A percentile compares a stretch with the other conserved stretches of the same genome.
Conservation (phyloP, 208 protist genomes). For the Acanthamoeba healyi region DNA sequence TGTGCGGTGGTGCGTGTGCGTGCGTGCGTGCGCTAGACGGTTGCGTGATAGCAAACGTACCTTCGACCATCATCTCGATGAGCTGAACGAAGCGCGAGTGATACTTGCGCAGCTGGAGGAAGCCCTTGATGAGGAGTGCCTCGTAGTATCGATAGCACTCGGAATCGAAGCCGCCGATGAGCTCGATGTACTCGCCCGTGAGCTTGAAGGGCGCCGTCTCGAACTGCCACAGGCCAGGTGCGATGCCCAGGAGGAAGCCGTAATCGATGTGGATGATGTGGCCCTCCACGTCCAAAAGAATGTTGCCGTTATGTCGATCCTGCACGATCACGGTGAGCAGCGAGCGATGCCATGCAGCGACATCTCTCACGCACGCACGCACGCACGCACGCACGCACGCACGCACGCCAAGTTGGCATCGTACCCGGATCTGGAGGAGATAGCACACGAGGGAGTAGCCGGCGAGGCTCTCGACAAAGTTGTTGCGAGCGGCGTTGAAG, state of each 20-base stretch:
- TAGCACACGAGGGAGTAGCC: constrained; percentile 77
- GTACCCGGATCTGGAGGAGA: constrained; percentile 69
- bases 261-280: constrained; percentile 87
- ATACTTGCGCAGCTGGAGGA: constrained; percentile 55
- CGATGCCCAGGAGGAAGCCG: constrained; percentile 82
- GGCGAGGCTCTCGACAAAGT: constrained; percentile 74
- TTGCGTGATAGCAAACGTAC: neutral
- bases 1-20: neutral
- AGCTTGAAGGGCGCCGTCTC: constrained; percentile 79
- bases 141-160: constrained; percentile 44
- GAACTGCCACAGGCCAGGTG: constrained; percentile 47
- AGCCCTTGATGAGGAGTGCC: constrained; percentile 1
- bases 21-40: neutral
- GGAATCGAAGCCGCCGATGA: constrained; percentile 59
- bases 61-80: constrained; percentile 70
- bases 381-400: no score
- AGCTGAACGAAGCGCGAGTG: constrained; percentile 38
- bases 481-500: constrained; percentile 17
- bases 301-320: constrained; percentile 85
- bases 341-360: no score
- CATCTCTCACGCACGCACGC: no score
- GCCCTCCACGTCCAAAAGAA: constrained; percentile 79
- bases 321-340: no score
- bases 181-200: constrained; percentile 70
- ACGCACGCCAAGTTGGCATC: no score